phyloP scores from a whole-genome alignment of 176 grass and related monocot genomes.

The Musa beccarii region DNA sequence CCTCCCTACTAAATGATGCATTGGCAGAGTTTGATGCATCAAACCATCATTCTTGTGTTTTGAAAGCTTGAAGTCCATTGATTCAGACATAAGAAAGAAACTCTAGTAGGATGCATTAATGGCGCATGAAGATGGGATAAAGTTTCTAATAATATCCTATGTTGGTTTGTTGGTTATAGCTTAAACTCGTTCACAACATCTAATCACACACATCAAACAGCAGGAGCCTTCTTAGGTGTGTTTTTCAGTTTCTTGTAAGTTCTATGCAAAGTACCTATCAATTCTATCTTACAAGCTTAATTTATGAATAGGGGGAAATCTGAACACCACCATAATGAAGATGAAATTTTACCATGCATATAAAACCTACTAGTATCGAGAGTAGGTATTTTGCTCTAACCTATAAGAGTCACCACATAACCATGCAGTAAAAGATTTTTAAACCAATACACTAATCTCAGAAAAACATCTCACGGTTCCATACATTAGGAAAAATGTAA shows the following conservation, averaged over 20 bases:
- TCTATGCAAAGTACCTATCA: not conserved
- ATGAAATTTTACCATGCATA: not conserved
- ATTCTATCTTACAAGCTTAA: not conserved
- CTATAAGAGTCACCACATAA: not conserved
- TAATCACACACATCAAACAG: not conserved
- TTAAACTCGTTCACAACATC: not conserved
- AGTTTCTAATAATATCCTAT: not conserved
- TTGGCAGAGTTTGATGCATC: not conserved
- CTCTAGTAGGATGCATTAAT: not conserved
- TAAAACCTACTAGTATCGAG: too few species aligned
- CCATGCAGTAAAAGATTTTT: not conserved
- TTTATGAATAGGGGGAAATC: not conserved
- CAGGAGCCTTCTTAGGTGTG: not conserved
- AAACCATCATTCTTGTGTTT: not conserved
- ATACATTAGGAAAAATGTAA: too few species aligned
- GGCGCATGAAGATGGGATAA: not conserved
- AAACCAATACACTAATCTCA: not conserved
- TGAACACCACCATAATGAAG: too few species aligned
- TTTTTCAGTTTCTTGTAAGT: not conserved
- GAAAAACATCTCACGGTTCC: too few species aligned
- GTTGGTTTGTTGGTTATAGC: not conserved
- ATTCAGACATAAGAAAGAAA: not conserved
- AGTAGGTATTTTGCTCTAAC: too few species aligned
- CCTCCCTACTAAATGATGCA: too few species aligned
- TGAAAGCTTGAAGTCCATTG: too few species aligned